These are phyloP conservation scores for Auriscalpium microsporum DNA, from an alignment of 768 basidiomycete species.

Conservation along the genomic window DNA sequence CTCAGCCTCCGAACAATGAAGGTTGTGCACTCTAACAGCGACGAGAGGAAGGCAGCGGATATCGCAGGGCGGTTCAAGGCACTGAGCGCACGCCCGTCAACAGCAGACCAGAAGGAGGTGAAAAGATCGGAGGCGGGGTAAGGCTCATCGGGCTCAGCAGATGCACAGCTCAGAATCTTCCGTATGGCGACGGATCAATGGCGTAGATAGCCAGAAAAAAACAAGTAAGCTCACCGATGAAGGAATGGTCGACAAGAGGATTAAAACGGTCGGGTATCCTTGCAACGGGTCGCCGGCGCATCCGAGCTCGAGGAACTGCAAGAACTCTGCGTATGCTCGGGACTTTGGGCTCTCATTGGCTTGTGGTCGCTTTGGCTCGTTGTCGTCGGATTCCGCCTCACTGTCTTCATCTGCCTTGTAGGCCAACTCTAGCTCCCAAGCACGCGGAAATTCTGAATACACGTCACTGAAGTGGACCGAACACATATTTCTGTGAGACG, in stretches of 20 bases:
- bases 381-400: conserved; percentile 29
- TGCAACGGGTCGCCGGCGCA: conserved; percentile 73
- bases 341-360: not conserved
- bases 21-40: conserved; percentile 61
- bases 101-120: conserved; percentile 73
- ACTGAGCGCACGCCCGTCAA: conserved; percentile 58
- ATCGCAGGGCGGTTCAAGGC: conserved; percentile 40
- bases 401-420: conserved; percentile 24
- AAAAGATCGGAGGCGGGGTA: conserved; percentile 46
- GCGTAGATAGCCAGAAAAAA: not conserved
- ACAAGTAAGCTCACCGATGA: conserved; percentile 36
- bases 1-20: conserved; percentile 44
- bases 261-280: conserved; percentile 75
- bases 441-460: conserved; percentile 46
- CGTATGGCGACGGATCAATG: not conserved
- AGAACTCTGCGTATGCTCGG: conserved; percentile 60
- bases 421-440: conserved; percentile 48
- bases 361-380: conserved; percentile 21
- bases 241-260: conserved; percentile 79
- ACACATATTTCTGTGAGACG: conserved; percentile 11
- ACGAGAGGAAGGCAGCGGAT: conserved; percentile 58
- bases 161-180: conserved; percentile 24
- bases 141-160: conserved; percentile 8
- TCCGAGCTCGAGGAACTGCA: conserved; percentile 68
- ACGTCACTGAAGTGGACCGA: not conserved